Evolutionary conservation across 352 stramenopile species (phyloP), one percentile per base, ranked within the genome.

Genomic region (Phytophthora cajani): DNA sequence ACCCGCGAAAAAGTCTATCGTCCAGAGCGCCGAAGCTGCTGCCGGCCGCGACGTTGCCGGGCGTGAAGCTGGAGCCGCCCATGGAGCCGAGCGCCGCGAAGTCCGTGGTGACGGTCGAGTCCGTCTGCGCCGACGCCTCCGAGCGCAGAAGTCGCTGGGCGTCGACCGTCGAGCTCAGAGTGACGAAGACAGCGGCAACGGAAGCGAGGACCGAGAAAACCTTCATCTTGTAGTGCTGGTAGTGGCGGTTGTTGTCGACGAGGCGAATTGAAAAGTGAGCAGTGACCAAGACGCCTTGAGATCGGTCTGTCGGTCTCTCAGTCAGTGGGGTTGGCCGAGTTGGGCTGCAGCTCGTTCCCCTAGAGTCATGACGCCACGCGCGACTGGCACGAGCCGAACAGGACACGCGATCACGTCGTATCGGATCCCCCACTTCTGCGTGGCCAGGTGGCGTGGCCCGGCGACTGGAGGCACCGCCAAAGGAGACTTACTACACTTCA

Each of bases 131-230:
- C n/a, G 66, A 69, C 50, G 52, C 59, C 17, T 69, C 67, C n/a
- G 67, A 69, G 11, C 67, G 67, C n/a, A 73, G 67, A 16, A 67
- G 47, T 38, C 67, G 67, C n/a, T 69, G 67, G 14, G 60, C 67
- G 38, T 73, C 46, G 16, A 46, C 36, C n/a, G 55, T 64, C 16
- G 67, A 69, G 6, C 52, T 62, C 23, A 69, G 6, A 19, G 60
- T 12, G 36, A 44, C 42, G n/a, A 63, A 17, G 33, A 64, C 21
- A 40, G 47, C 60, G 8, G 53, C 64, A 60, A 57, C 21, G 1
- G 21, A 11, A n/a, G 36, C n/a, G 30, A 73, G 53, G 46, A 69
- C 47, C 7, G 67, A 64, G 40, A 65, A 61, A 16, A 69, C 36
- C 17, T 73, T 73, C 67, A 73, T 73, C 5, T 8, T 44, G 36